Evolutionary conservation across 371 early-diverging fungal genomes (phyloP), one percentile per base, ranked within the genome.

Genomic region (Mortierella sp.): DNA sequence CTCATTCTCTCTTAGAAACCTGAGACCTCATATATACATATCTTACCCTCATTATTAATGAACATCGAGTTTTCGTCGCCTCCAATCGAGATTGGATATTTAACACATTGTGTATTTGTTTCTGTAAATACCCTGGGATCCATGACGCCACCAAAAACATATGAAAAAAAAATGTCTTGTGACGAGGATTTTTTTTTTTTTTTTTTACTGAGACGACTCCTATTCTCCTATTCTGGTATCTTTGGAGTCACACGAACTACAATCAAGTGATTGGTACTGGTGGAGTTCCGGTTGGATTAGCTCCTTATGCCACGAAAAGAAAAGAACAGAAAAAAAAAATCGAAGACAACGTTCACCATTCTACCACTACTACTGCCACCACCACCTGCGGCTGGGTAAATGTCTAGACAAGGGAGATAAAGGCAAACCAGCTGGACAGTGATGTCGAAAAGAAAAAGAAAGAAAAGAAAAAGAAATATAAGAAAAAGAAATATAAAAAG

Each of bases 101-200:
- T 16, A 16, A 16, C 45, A 14, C 45, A 16, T 12, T 45, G 14
- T 45, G 45, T 45, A 45, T n/a, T 14, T 45, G 14, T 16, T 45
- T 28, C 9, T 11, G 55, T 24, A 28, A 55, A 28, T 55, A 28
- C 11, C 14, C 30, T 28, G 22, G 24, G 30, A 9, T 55, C 18
- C 55, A 55, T 55, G 55, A 55, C 49, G 55, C 55, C 55, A 26
- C 30, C 55, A 55, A 55, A 52, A 55, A 55, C 24, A 55, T 9
- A 43, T 14, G 18, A 51, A 20, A 20, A 51, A 51, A 20, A 20
- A 51, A 55, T 55, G 55, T 26, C 55, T 55, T 55, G 28, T 9
- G 9, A 55, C 55, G 14, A 16, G 49, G 18, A 20, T 49, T 5
- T 20, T 49, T 49, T 49, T 49, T 55, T 55, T 55, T 55, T 55